A percentile compares a stretch with the other conserved stretches of the same genome.
phyloP scores from a whole-genome alignment of 2,329 filamentous ascomycete genomes.

The Cladophialophora psammophila region DNA sequence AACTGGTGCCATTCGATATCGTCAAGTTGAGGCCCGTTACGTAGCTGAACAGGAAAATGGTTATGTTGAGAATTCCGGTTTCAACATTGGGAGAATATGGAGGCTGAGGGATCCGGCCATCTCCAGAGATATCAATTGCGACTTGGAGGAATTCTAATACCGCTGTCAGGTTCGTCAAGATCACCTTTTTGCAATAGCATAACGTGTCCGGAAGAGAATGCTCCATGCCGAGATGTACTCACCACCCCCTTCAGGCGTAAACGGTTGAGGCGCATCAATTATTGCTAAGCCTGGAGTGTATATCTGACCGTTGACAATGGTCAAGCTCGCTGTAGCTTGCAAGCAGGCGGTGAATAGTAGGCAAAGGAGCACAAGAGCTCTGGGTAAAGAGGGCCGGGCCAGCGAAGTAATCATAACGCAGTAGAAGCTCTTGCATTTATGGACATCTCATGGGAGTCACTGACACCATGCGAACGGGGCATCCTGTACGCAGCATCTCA shows the following conservation, averaged over 20 bases:
- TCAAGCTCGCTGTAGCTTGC: constrained; percentile 12
- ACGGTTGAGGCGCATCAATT: constrained; percentile 70
- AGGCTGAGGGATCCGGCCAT: constrained; percentile 68
- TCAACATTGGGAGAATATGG: constrained; percentile 60
- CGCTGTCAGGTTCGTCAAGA: constrained; percentile 18
- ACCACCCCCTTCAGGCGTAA: constrained; percentile 70
- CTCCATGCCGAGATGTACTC: constrained; percentile 40
- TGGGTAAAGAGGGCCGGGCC: not conserved
- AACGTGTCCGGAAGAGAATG: not conserved
- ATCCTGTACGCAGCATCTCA: not conserved
- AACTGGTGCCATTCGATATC: constrained; percentile 68
- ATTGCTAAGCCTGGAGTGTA: constrained; percentile 74
- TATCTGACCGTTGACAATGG: constrained; percentile 66
- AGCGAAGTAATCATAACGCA: not conserved
- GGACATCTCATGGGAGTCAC: not conserved
- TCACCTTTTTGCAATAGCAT: not conserved
- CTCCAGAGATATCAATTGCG: constrained; percentile 70
- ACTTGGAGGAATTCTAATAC: constrained; percentile 62
- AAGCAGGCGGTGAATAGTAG: not conserved
- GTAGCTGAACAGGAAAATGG: constrained; percentile 72
- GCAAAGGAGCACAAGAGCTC: not conserved
- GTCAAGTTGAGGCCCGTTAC: constrained; percentile 71
- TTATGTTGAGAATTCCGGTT: constrained; percentile 69
- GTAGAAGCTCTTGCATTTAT: not conserved
- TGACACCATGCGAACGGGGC: not conserved